A percentile compares a stretch with the other conserved stretches of the same genome.
Evolutionary conservation across 768 basidiomycete species (phyloP).

Genomic region (Leccinum longicurvipes): DNA sequence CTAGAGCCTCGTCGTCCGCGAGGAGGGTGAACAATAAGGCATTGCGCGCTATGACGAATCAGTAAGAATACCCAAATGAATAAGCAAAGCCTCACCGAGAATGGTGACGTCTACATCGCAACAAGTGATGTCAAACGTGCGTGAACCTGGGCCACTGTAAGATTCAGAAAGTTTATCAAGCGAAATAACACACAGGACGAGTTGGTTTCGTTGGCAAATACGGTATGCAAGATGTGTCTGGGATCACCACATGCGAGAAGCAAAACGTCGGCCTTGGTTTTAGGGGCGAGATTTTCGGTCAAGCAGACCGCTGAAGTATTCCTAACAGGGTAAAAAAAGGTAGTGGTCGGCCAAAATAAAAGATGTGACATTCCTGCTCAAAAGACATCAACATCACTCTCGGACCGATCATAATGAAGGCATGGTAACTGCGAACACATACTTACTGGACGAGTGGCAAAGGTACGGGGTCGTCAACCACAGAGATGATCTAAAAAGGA

Average conservation of each 20-base stretch:
- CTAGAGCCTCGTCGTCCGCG: constrained; percentile 13
- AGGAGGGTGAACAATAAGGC: constrained; percentile 24
- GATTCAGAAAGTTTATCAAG: not conserved
- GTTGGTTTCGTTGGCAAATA: constrained; percentile 21
- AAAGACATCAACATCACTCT: not conserved
- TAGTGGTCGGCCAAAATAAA: constrained; percentile 17
- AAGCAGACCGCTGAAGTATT: constrained; percentile 54
- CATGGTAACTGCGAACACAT: not conserved
- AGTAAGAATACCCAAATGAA: not conserved
- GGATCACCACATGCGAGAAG: constrained; percentile 58
- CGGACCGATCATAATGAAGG: not conserved
- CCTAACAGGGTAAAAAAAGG: constrained; percentile 56
- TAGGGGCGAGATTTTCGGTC: constrained; percentile 44
- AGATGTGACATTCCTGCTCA: constrained; percentile 14
- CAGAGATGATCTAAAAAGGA: not conserved
- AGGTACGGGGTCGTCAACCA: not conserved
- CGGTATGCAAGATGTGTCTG: constrained; percentile 48
- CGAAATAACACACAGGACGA: not conserved
- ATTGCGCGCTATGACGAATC: constrained; percentile 25
- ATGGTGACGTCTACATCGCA: constrained; percentile 29
- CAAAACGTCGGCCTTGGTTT: constrained; percentile 36
- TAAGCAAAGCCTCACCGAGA: constrained; percentile 15
- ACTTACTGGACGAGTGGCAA: not conserved
- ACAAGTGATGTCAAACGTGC: constrained; percentile 27
- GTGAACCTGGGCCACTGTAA: constrained; percentile 11